Conservation (phyloP, 495 filamentous ascomycete species). For the Penicillium longicatenatum region DNA sequence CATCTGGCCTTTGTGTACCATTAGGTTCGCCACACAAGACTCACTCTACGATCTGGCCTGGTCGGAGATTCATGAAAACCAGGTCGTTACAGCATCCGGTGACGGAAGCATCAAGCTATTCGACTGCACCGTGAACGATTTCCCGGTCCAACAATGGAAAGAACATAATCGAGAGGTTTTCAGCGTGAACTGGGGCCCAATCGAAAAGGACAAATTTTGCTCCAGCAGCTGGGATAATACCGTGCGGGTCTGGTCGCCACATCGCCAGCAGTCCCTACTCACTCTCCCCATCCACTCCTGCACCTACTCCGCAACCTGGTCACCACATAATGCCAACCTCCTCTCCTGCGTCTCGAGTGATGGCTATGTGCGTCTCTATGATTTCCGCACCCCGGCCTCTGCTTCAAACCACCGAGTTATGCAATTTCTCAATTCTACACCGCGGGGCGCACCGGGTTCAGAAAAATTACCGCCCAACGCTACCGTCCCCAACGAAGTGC, state of each 20-base stretch:
- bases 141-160: conserved; percentile 83
- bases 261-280: conserved; percentile 65
- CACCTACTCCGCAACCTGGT: conserved; percentile 84
- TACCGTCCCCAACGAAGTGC: conserved; percentile 66
- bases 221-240: conserved; percentile 93
- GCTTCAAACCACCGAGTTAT: conserved; percentile 80
- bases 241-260: conserved; percentile 88
- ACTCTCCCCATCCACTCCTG: conserved; percentile 89
- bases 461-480: conserved; percentile 35
- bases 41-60: conserved; percentile 90
- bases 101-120: conserved; percentile 95
- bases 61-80: conserved; percentile 92
- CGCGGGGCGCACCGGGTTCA: conserved; percentile 56
- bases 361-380: conserved; percentile 83
- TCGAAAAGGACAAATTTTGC: conserved; percentile 86
- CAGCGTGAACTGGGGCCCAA: conserved; percentile 86
- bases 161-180: conserved; percentile 93
- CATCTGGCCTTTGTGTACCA: background rate
- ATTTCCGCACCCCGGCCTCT: conserved; percentile 78
- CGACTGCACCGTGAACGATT: conserved; percentile 74
- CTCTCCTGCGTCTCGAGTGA: conserved; percentile 83
- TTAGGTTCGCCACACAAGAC: conserved; percentile 93
- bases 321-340: conserved; percentile 74
- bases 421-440: conserved; percentile 62
- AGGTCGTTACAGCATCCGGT: conserved; percentile 81